Conservation (phyloP, 352 stramenopile genomes). For the Globisporangium nagaii region DNA sequence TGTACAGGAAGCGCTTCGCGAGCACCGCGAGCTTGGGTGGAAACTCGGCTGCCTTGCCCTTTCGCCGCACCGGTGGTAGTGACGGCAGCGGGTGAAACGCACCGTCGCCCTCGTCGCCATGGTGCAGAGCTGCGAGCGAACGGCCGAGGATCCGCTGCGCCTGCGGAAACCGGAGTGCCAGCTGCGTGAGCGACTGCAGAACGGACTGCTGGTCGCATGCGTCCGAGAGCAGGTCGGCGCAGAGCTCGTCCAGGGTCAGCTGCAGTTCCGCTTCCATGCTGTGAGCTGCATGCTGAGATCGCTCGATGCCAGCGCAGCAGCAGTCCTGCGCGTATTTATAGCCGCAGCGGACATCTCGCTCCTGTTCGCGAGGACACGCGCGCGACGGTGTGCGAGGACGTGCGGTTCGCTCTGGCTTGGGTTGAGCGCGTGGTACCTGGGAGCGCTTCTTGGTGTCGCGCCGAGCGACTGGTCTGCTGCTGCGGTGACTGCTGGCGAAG, state of each 20-base stretch:
- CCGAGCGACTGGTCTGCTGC: too few relatives aligned
- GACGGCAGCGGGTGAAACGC: neutral
- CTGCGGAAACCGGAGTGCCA: conserved; percentile 22
- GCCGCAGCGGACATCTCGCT: too few relatives aligned
- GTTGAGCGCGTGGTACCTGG: too few relatives aligned
- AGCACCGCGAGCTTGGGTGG: conserved; percentile 15
- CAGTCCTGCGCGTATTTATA: too few relatives aligned
- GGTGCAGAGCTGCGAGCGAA: conserved; percentile 8
- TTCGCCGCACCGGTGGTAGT: neutral
- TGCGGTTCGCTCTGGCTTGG: too few relatives aligned
- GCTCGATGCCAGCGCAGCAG: too few relatives aligned
- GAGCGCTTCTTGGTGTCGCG: too few relatives aligned
- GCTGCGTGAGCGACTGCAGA: conserved; percentile 25
- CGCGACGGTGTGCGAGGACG: too few relatives aligned
- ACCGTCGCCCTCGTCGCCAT: neutral
- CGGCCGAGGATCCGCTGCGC: conserved; percentile 22
- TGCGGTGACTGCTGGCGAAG: too few relatives aligned
- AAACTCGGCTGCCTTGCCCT: neutral
- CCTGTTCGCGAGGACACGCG: too few relatives aligned
- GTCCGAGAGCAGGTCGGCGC: conserved; percentile 21
- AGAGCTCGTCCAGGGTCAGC: conserved; percentile 27
- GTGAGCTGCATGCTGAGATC: too few relatives aligned
- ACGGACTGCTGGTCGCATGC: conserved; percentile 16
- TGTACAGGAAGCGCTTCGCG: conserved; percentile 28
- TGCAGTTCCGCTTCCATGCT: conserved; percentile 25